Evolutionary conservation across 2,329 filamentous ascomycete genomes (phyloP), one percentile per base, ranked within the genome.

Genomic region (Ramularia collo-cygni): DNA sequence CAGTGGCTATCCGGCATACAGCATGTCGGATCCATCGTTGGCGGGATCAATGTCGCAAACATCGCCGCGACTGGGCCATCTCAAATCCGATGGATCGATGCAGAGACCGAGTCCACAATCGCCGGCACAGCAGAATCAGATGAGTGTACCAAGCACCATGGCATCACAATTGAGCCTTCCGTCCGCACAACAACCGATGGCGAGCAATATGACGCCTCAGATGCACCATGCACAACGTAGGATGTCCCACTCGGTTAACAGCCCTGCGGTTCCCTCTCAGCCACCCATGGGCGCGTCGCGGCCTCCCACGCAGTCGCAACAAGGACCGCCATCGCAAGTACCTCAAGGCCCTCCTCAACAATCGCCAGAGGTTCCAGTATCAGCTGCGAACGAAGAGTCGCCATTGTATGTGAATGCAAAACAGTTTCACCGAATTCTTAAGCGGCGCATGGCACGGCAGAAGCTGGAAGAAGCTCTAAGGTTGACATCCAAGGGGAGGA

Each of bases 391-490:
- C 3, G 92, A 96, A 62, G 92, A 98, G 60, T 90, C 90, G 0
- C 92, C 92, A 0, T 71, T 98, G 1, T 98, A 98, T 55, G 92
- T 98, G 57, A 98, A 98, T 57, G 92, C 92, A 4, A 98, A 98
- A 64, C 92, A 98, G 58, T 98, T 98, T 54, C 92, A 98, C 61
- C 84, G 92, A 17, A 98, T 98, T 35, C 67, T 98, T 39, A 96
- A 98, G 71, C 78, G 92, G 42, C 79, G 92, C 43, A 87, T 96
- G 48, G 92, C 92, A 5, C 78, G 92, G 24, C 92, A 96, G 64
- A 87, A 86, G 61, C 72, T 98, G 12, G 92, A 98, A 63, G 92
- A 98, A 63, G 85, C 89, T 39, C 68, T 98, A 30, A 79, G 92
- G 29, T 69, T 96, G 42, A 96, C 92, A 0, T 93, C 84, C 8